phyloP scores from a whole-genome alignment of 208 protist genomes.

The Eutreptiella sp. region DNA sequence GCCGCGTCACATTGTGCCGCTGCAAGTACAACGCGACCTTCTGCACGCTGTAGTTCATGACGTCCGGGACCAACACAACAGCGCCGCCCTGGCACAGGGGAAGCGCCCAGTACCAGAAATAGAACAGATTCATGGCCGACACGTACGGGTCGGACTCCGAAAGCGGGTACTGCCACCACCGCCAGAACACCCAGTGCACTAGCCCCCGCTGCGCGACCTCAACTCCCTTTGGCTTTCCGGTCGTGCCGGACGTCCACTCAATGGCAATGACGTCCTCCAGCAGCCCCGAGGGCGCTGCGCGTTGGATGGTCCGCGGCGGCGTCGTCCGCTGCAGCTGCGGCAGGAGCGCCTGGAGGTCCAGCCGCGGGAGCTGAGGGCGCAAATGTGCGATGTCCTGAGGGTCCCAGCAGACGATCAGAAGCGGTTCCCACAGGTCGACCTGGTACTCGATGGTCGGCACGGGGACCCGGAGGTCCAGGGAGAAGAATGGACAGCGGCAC shows the following conservation, averaged over 20 bases:
- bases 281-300: too few relatives aligned
- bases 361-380: too few relatives aligned
- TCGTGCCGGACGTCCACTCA: constrained; percentile 20
- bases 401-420: too few relatives aligned
- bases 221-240: constrained; percentile 21
- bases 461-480: too few relatives aligned
- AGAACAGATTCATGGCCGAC: constrained; percentile 18
- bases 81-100: neutral
- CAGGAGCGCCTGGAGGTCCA: too few relatives aligned
- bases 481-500: too few relatives aligned
- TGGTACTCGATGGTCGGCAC: too few relatives aligned
- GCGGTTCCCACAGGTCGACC: too few relatives aligned
- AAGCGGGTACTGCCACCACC: constrained; percentile 6
- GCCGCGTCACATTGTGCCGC: neutral
- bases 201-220: neutral
- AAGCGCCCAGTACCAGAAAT: constrained; percentile 15
- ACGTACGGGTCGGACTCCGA: neutral
- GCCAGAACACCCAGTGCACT: constrained; percentile 1
- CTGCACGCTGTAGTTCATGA: constrained; percentile 3
- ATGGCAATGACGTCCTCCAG: too few relatives aligned
- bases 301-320: too few relatives aligned
- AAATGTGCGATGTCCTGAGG: too few relatives aligned
- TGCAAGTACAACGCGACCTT: constrained; percentile 1
- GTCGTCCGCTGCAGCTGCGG: too few relatives aligned
- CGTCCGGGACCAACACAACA: constrained; percentile 3